These are phyloP conservation scores for Neurospora tetraspora DNA, from an alignment of 495 filamentous ascomycete species.

Conservation along the genomic window DNA sequence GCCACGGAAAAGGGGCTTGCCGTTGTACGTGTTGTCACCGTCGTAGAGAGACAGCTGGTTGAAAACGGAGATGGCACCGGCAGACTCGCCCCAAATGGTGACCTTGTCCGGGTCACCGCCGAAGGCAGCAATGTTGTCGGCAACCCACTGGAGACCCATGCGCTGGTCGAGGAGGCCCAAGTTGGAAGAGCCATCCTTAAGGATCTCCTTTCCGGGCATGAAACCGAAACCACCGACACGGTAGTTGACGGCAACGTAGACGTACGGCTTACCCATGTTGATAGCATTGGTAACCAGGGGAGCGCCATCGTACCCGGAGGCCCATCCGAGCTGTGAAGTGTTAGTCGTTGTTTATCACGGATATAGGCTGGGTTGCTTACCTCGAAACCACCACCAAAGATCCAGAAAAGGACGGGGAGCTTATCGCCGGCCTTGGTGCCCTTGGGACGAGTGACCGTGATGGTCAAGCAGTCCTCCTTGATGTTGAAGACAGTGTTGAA, in stretches of 20 bases:
- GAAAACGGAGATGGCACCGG: slow-evolving; percentile 61
- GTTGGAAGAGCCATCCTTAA: slow-evolving; percentile 51
- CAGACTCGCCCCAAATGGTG: slow-evolving; percentile 66
- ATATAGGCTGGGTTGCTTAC: slow-evolving; percentile 8
- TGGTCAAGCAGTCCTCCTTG: slow-evolving; percentile 58
- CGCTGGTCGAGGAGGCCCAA: slow-evolving; percentile 58
- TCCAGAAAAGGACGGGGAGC: slow-evolving; percentile 64
- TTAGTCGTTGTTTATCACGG: slow-evolving; percentile 1
- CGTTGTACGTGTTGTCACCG: slow-evolving; percentile 60
- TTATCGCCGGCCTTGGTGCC: slow-evolving; percentile 44
- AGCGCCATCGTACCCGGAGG: slow-evolving; percentile 47
- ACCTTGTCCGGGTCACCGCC: slow-evolving; percentile 58
- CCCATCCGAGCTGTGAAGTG: slow-evolving; percentile 34
- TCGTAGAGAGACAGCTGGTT: slow-evolving; percentile 61
- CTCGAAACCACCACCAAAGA: slow-evolving; percentile 64
- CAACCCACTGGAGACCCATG: slow-evolving; percentile 53
- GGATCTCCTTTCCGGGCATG: slow-evolving; percentile 51
- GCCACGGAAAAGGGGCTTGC: slow-evolving; percentile 56
- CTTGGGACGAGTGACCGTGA: slow-evolving; percentile 54
- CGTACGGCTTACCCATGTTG: slow-evolving; percentile 46
- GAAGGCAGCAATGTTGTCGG: slow-evolving; percentile 56
- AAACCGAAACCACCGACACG: slow-evolving; percentile 53
- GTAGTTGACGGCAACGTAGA: slow-evolving; percentile 57
- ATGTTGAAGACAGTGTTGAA: slow-evolving; percentile 40
- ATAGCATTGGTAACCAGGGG: slow-evolving; percentile 44